Base-by-base conservation (phyloP, 2,329 filamentous ascomycete genomes). In the Penicillium corylophilum region DNA sequence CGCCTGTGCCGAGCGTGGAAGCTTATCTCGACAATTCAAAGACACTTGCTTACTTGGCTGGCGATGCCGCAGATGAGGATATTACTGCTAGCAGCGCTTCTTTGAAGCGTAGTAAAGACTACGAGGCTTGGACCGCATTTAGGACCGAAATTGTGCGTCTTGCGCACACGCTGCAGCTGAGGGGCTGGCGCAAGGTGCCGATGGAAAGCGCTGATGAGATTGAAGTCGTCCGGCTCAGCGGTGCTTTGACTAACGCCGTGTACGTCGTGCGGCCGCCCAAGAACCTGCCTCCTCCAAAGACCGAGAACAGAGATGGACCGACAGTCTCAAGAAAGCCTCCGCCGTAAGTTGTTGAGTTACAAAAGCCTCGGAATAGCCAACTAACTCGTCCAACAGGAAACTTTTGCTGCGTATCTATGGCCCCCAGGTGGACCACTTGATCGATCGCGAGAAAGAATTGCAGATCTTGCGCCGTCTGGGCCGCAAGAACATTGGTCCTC, bases 181-280 rank as follows among this genome's bases (percentile, higher is more conserved):
- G 95, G 69, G 90, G 93, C 9, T 99, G 94, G 94, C 84, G 92
- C 47, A 85, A 85, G 53, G 84, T 99, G 0, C 82, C 90, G 0
- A 68, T 78, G 63, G 72, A 76, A 24, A 49, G 64, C 35, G 68
- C 73, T 35, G 58, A 61, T 48, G 73, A 79, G 44, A 68, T 79
- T 46, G 69, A 77, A 49, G 71, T 79, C 51, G 64, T 77, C 33
- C 69, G 77, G 35, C 68, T 81, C 36, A 96, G 93, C 69, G 94
- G 94, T 54, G 94, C 94, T 8, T 75, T 99, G 60, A 99, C 94
- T 18, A 99, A 99, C 68, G 91, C 93, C 10, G 92, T 99, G 31
- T 99, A 97, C 67, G 91, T 96, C 45, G 91, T 97, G 20, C 88
- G 85, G 1, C 92, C 93, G 1, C 92, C 93, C 0, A 76, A 82